Evolutionary conservation across 441 rosid genomes (phyloP).

Genomic region (Croton laevigatus): DNA sequence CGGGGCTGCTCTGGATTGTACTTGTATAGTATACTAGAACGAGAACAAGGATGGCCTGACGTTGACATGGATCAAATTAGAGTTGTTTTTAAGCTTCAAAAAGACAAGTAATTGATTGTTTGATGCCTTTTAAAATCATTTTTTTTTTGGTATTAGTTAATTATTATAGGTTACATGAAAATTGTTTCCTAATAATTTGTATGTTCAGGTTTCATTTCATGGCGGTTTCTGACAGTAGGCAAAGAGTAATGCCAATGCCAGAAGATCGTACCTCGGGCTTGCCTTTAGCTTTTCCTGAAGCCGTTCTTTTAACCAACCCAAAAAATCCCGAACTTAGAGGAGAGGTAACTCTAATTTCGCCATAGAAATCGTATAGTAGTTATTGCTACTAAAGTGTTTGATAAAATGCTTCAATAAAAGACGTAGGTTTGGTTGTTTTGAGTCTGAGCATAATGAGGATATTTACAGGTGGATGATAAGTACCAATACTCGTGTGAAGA

Average conservation of each 20-base stretch:
- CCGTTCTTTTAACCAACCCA: conserved; percentile 73
- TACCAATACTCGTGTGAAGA: conserved; percentile 27
- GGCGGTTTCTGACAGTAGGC: conserved; percentile 53
- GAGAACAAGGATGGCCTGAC: conserved; percentile 59
- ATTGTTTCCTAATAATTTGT: neutral
- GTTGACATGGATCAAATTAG: conserved; percentile 68
- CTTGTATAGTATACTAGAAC: conserved; percentile 58
- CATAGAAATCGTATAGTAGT: neutral
- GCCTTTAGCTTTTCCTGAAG: conserved; percentile 62
- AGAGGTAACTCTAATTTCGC: conserved; percentile 39
- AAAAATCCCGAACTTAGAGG: conserved; percentile 48
- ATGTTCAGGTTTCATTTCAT: conserved; percentile 42
- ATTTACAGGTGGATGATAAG: conserved; percentile 37
- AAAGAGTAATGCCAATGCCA: conserved; percentile 61
- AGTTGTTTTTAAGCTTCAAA: conserved; percentile 60
- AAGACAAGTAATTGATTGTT: conserved; percentile 19
- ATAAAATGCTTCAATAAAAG: neutral
- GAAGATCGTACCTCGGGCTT: conserved; percentile 46
- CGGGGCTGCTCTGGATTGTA: conserved; percentile 59
- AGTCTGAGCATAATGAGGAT: neutral
- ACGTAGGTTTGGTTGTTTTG: too few relatives aligned
- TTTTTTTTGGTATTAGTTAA: too few relatives aligned
- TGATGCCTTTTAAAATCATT: neutral
- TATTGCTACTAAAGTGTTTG: neutral
- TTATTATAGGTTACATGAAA: neutral